Base-by-base conservation (phyloP, 495 filamentous ascomycete species). In the Hyaloscypha finlandica region DNA sequence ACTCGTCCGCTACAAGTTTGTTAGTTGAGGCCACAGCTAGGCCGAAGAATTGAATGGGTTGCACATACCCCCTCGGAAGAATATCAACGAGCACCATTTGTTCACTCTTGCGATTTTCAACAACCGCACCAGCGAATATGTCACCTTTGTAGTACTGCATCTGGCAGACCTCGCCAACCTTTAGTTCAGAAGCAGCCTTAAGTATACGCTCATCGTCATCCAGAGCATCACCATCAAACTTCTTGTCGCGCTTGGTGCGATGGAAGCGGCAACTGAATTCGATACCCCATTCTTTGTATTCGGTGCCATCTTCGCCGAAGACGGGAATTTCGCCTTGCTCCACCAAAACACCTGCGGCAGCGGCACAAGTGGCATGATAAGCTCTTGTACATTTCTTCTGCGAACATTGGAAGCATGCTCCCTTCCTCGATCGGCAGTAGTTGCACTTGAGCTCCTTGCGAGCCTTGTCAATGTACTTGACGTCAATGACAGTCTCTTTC, bases 361-460 rank as follows among this genome's bases (percentile, higher is more conserved):
- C 88, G 3, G 95, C 94, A 73, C 95, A 99, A 16, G 93, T 98
- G 2, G 94, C 92, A 77, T 99, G 95, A 75, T 96, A 99, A 3
- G 96, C 89, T 66, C 94, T 83, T 30, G 90, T 90, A 75, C 95
- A 99, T 77, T 97, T 98, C 81, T 93, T 95, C 65, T 89, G 88
- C 8, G 92, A 95, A 80, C 95, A 99, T 77, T 99, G 95, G 81
- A 99, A 97, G 78, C 94, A 97, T 19, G 93, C 91, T 32, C 95
- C 95, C 67, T 90, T 92, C 74, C 93, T 95, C 57, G 92, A 94
- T 42, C 93, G 91, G 74, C 95, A 99, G 77, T 92, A 97, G 59
- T 94, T 87, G 77, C 95, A 99, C 75, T 94, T 96, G 64, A 98
- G 86, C 9, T 95, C 93, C 71, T 95, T 77, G 12, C 95, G 90